Conservation (phyloP, 176 grass and related monocot species). For the Thalia dealbata region DNA sequence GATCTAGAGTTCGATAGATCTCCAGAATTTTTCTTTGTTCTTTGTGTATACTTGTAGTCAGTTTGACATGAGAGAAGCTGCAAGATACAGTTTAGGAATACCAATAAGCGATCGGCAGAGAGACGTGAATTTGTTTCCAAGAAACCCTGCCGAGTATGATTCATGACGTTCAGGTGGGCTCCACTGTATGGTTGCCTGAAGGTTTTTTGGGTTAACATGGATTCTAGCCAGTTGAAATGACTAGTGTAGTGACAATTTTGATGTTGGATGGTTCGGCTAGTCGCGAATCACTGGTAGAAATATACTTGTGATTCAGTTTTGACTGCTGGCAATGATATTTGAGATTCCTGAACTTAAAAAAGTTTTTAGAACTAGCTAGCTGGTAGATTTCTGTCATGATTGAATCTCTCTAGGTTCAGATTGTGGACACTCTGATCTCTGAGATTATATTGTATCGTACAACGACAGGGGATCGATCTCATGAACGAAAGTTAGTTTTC, state of each 20-base stretch:
- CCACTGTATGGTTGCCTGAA: neutral
- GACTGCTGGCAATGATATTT: too few species aligned
- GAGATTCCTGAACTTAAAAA: too few species aligned
- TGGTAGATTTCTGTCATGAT: too few species aligned
- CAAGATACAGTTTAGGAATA: constrained; percentile 3
- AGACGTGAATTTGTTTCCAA: neutral
- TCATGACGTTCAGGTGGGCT: neutral
- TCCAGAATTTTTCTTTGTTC: neutral
- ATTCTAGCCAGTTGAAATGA: neutral
- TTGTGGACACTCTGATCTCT: too few species aligned
- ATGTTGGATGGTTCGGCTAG: too few species aligned
- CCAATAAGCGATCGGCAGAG: neutral
- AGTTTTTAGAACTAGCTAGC: too few species aligned
- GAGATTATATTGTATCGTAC: too few species aligned
- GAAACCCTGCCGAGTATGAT: neutral
- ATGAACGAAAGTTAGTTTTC: too few species aligned
- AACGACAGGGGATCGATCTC: too few species aligned
- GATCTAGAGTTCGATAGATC: neutral
- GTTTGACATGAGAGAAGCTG: constrained; percentile 2
- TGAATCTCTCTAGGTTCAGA: too few species aligned
- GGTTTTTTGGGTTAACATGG: neutral
- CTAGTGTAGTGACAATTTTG: neutral
- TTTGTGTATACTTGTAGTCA: constrained; percentile 11
- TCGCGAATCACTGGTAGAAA: too few species aligned
- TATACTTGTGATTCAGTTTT: too few species aligned